Evolutionary conservation across 371 early-diverging fungal genomes (phyloP), one percentile per base, ranked within the genome.

Genomic region (Rhizopus delemar): DNA sequence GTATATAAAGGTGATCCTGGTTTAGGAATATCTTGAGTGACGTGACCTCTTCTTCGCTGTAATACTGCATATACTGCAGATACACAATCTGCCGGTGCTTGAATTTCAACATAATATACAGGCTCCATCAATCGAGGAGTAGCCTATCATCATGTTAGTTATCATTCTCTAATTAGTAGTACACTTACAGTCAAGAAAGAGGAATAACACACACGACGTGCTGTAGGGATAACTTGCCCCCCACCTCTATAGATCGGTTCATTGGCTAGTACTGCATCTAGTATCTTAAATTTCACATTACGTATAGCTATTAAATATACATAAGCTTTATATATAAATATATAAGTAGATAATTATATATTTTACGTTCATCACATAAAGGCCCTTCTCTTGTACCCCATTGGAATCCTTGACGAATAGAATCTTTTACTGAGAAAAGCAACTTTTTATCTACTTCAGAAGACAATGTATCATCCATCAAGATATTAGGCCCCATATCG

Each of bases 181-280:
- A 22, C 22, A 72, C 68, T 66, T 75, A 88, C 88, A 71, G 90
- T 95, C 60, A 98, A 79, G 71, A 97, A 96, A 3, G 95, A 87
- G 28, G 97, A 93, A 74, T 98, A 97, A 68, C 94, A 94, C 3
- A 97, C 95, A 80, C 98, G 94, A 80, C 98, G 96, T 81, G 90
- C 86, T 53, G 99, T 97, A 51, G 98, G 97, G 73, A 97, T 95
- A 69, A 99, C 90, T 83, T 99, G 99, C 75, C 97, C 97, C 29
- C 94, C 92, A 43, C 95, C 96, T 35, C 97, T 87, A 70, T 89
- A 91, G 43, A 96, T 91, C 11, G 95, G 90, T 45, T 96, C 92
- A 22, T 82, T 73, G 5, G 97, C 94, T 51, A 98, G 70, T 16
- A 84, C 82, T 9, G 95, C 93, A 63, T 89, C 92, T 51, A 97